A percentile compares a stretch with the other conserved stretches of the same genome.
Conservation (phyloP, 345 rosid species). For the Syzygium jambos region DNA sequence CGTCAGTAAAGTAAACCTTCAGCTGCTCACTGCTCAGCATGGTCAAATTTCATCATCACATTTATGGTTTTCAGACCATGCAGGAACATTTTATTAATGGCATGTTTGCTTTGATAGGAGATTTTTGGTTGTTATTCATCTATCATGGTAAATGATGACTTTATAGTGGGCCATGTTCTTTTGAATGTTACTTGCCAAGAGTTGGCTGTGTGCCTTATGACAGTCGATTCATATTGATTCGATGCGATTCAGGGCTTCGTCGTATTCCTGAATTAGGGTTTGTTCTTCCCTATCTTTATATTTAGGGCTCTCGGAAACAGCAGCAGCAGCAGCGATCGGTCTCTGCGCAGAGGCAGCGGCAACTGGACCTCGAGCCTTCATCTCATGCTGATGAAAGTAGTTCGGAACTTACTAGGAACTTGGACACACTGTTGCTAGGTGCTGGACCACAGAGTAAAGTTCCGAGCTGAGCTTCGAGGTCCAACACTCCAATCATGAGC, state of each 20-base stretch:
- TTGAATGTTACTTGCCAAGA: neutral
- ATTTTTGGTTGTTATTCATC: neutral
- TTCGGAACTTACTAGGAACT: constrained; percentile 31
- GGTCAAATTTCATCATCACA: neutral
- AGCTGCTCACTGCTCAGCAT: neutral
- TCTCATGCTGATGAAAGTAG: constrained; percentile 33
- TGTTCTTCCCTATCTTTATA: neutral
- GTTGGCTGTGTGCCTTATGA: no score
- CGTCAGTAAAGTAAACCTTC: neutral
- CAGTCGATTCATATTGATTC: no score
- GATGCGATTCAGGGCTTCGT: neutral
- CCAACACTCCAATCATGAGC: constrained; percentile 17
- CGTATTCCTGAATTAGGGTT: neutral
- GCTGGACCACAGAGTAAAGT: neutral
- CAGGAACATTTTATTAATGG: neutral
- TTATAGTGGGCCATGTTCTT: neutral
- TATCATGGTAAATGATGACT: neutral
- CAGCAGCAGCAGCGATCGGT: constrained; percentile 22
- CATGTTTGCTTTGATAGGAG: neutral
- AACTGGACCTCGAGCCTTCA: constrained; percentile 24
- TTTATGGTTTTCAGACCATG: neutral
- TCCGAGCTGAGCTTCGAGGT: constrained; percentile 1
- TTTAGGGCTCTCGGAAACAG: neutral
- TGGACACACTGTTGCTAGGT: constrained; percentile 34
- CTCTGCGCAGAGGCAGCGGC: constrained; percentile 45